Conservation (phyloP, 1,139 yeast species). For the Pneumocystis oryctolagi region DNA sequence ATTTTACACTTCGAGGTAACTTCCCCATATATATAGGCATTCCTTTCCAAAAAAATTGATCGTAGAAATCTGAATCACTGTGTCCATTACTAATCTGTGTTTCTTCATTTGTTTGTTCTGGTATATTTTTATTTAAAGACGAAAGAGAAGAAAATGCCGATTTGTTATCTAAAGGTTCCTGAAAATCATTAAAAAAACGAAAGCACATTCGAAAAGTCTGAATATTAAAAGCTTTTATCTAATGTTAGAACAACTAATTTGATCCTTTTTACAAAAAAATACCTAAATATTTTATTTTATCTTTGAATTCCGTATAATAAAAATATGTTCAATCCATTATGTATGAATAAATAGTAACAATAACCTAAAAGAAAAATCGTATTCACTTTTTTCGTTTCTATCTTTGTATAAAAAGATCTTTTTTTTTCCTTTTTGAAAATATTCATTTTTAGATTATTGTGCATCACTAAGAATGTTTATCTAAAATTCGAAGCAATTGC, state of each 20-base stretch:
- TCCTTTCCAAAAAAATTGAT: neutral
- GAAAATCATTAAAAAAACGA: neutral
- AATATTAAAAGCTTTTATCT: neutral
- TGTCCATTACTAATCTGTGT: neutral
- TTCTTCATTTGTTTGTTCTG: neutral
- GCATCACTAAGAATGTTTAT: neutral
- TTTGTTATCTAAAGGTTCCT: neutral
- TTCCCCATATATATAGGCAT: neutral
- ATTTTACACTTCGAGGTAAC: neutral
- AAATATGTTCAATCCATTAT: neutral
- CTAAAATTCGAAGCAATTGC: neutral
- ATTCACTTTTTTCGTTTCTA: neutral
- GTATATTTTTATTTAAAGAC: neutral
- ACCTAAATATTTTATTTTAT: neutral
- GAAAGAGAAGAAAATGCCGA: neutral
- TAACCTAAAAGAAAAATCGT: neutral
- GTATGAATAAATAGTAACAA: neutral
- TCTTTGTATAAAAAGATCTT: neutral
- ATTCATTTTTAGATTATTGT: neutral
- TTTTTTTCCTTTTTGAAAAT: neutral
- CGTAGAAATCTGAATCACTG: neutral
- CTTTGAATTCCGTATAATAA: neutral
- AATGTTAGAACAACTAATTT: neutral
- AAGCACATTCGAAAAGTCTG: neutral
- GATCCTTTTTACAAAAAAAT: neutral